A percentile compares a stretch with the other conserved stretches of the same genome.
Evolutionary conservation across 495 filamentous ascomycete genomes (phyloP).

Genomic region (Xylaria bambusicola): DNA sequence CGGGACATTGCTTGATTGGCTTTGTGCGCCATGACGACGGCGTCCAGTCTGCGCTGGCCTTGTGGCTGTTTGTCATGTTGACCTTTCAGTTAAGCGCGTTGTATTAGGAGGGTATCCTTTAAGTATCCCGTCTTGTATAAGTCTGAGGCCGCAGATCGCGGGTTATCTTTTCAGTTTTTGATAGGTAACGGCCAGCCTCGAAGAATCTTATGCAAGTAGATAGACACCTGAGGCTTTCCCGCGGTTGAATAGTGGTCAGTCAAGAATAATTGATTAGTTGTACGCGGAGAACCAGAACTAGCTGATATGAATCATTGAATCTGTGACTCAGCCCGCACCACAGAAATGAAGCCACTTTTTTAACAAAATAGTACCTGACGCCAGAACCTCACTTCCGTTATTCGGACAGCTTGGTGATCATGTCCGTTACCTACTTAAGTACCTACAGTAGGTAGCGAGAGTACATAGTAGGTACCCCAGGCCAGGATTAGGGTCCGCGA

Average conservation of each 20-base stretch:
- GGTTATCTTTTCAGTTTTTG: too few species aligned
- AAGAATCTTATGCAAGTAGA: too few species aligned
- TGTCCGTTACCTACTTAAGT: neutral
- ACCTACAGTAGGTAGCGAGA: neutral
- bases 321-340: neutral
- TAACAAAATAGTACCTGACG: neutral
- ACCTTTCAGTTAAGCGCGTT: neutral
- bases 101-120: neutral
- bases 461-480: too few species aligned
- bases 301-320: too few species aligned
- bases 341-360: slow-evolving; percentile 4
- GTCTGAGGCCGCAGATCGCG: too few species aligned
- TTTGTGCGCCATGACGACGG: slow-evolving; percentile 83
- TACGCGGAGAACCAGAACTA: too few species aligned
- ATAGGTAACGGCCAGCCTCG: too few species aligned
- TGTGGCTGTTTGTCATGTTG: neutral
- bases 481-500: too few species aligned
- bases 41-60: slow-evolving; percentile 42
- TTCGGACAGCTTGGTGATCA: slow-evolving; percentile 17
- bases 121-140: neutral
- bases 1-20: slow-evolving; percentile 87
- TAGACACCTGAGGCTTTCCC: too few species aligned
- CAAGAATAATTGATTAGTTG: too few species aligned
- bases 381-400: neutral
- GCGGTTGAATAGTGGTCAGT: too few species aligned